Evolutionary conservation across 345 rosid genomes (phyloP), one percentile per base, ranked within the genome.

Genomic region (Camelina laxa): DNA sequence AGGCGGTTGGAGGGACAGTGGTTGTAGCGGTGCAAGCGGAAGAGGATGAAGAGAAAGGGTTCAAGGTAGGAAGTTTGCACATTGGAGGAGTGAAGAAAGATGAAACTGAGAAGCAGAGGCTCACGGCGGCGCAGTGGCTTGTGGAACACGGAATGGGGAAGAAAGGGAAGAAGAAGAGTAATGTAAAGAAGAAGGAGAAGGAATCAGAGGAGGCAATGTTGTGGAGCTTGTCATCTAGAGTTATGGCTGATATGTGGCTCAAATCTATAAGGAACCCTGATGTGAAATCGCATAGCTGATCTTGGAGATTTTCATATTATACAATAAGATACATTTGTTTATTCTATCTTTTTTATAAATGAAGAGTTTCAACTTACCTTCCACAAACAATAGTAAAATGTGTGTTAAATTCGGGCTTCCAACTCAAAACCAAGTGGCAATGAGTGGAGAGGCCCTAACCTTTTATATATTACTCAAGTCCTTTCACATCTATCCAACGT

Each of bases 241-340:
- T 90, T 65, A 86, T 90, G 97, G 97, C 98, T 5, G 96, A 87
- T 54, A 94, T 88, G 98, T 91, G 97, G 98, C 93, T 94, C 51
- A 91, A 83, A 82, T 74, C 95, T 14, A 87, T 88, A 79, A 87
- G 97, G 82, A 94, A 94, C 72, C 98, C 98, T 4, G 93, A 94
- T 66, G 86, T 91, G 10, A 91, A 84, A 76, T 59, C 73, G 45
- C 68, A 47, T 58, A 30, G 60, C 13, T 75, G 64, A 17, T 38
- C 19, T 12, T 35, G 55, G 45, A 70, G 54, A 20, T 50, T 20
- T 50, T 50, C 56, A 50, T 9, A 50, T 0, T 50, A 50, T 20
- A 50, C 15, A 50, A 20, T 20, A 50, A 20, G 30, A 50, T 50
- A 30, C 56, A 20, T 20, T 50, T 50, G 56, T 61, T 42, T 41